Evolutionary conservation across 1,139 yeast species (phyloP).

Genomic region (Hemisphaericaspora xylofermentans): DNA sequence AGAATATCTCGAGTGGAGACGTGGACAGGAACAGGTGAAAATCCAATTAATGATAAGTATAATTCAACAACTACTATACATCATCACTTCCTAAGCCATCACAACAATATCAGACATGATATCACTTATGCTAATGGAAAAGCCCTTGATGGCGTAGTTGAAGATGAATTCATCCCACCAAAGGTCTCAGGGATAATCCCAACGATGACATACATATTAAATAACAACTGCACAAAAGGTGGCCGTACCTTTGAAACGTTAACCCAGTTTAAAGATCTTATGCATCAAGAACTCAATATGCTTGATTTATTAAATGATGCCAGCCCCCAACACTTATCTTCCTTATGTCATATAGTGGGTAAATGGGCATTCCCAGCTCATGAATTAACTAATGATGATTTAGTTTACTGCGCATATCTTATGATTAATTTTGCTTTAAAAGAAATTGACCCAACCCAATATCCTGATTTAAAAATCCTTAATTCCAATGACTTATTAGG

Average conservation of each 20-base stretch:
- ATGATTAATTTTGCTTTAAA: conserved; percentile 53
- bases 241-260: conserved; percentile 22
- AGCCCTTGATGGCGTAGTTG: background rate
- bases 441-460: conserved; percentile 20
- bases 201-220: conserved; percentile 35
- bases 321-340: conserved; percentile 24
- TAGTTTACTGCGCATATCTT: conserved; percentile 57
- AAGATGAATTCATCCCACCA: conserved; percentile 2
- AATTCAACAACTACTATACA: conserved; percentile 7
- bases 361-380: conserved; percentile 69
- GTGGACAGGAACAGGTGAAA: conserved; percentile 53
- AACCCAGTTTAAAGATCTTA: conserved; percentile 24
- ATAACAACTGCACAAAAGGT: conserved; percentile 26
- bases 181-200: conserved; percentile 24
- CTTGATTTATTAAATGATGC: conserved; percentile 26
- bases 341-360: conserved; percentile 41
- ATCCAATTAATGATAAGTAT: conserved; percentile 25
- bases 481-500: conserved; percentile 49
- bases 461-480: conserved; percentile 20
- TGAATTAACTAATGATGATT: conserved; percentile 64
- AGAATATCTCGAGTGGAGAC: conserved; percentile 52
- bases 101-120: conserved; percentile 9
- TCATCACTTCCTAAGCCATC: background rate
- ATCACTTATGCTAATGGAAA: conserved; percentile 2
- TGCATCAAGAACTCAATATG: conserved; percentile 44